These are phyloP conservation scores for Acanthamoeba quina DNA, from an alignment of 208 protist species.

Conservation along the genomic window DNA sequence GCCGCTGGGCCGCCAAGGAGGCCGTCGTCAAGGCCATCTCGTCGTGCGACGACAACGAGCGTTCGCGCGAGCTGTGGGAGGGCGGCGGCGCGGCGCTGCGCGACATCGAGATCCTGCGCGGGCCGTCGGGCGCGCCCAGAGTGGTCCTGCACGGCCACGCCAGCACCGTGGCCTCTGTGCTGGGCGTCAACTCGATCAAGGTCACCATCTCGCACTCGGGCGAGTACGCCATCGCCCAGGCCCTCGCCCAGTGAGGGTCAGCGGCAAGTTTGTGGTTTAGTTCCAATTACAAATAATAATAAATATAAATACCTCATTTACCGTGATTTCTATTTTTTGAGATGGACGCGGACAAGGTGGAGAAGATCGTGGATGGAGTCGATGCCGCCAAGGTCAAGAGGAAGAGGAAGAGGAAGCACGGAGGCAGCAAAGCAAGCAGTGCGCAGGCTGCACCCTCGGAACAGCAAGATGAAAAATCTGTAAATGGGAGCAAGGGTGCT, in stretches of 20 bases:
- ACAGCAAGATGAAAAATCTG: neutral
- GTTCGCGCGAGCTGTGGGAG: constrained; percentile 72
- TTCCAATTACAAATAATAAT: too few relatives aligned
- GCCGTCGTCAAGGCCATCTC: constrained; percentile 89
- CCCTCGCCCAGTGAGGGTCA: neutral
- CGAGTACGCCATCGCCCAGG: constrained; percentile 73
- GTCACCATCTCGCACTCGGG: constrained; percentile 81
- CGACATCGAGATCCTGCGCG: constrained; percentile 85
- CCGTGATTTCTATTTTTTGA: too few relatives aligned
- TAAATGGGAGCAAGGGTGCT: neutral
- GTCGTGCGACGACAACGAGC: constrained; percentile 58
- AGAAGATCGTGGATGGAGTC: too few relatives aligned
- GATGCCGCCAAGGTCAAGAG: neutral
- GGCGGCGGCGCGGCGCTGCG: constrained; percentile 77
- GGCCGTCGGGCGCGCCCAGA: constrained; percentile 72
- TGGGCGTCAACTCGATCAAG: constrained; percentile 69
- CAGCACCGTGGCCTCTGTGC: constrained; percentile 5
- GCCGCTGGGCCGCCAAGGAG: constrained; percentile 88
- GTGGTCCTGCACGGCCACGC: constrained; percentile 79
- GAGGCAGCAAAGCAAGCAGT: neutral
- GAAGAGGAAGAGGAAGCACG: constrained; percentile 54
- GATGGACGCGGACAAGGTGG: too few relatives aligned
- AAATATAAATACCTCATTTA: too few relatives aligned
- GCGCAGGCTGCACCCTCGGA: neutral
- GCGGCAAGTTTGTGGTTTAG: too few relatives aligned